Conservation (phyloP, 192 early-diverging fungal genomes). For the Coemansia sp. region DNA sequence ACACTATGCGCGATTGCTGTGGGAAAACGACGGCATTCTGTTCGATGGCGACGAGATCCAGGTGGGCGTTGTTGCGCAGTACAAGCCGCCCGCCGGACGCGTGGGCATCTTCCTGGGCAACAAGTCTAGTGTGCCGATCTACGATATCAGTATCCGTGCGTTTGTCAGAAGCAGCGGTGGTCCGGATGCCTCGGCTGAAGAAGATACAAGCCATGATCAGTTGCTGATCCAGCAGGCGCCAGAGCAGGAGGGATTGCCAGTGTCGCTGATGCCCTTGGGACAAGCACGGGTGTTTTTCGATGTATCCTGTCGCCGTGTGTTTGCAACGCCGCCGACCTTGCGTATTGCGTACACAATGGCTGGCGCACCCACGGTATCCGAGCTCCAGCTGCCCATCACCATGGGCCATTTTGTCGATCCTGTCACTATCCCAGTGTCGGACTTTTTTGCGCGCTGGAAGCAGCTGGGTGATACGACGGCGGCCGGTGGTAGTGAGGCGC, state of each 20-base stretch:
- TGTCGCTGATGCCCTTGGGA: slow-evolving; percentile 71
- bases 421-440: slow-evolving; percentile 67
- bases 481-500: slow-evolving; percentile 67
- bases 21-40: slow-evolving; percentile 80
- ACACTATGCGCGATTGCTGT: slow-evolving; percentile 65
- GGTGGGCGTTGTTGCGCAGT: slow-evolving; percentile 91
- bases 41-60: slow-evolving; percentile 89
- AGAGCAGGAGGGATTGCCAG: slow-evolving; percentile 62
- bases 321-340: slow-evolving; percentile 62
- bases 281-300: slow-evolving; percentile 66
- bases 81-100: slow-evolving; percentile 84
- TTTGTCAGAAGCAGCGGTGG: slow-evolving; percentile 54
- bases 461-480: slow-evolving; percentile 80
- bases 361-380: slow-evolving; percentile 51
- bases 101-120: slow-evolving; percentile 92
- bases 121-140: slow-evolving; percentile 72
- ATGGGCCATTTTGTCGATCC: slow-evolving; percentile 87
- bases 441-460: slow-evolving; percentile 92
- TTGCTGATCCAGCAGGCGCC: slow-evolving; percentile 59
- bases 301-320: slow-evolving; percentile 69
- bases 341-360: slow-evolving; percentile 69
- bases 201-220: too few relatives aligned
- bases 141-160: slow-evolving; percentile 61
- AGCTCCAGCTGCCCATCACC: slow-evolving; percentile 77
- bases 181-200: not conserved